phyloP scores from a whole-genome alignment of 164 flowering plant species.

The Nymphaea thermarum region DNA sequence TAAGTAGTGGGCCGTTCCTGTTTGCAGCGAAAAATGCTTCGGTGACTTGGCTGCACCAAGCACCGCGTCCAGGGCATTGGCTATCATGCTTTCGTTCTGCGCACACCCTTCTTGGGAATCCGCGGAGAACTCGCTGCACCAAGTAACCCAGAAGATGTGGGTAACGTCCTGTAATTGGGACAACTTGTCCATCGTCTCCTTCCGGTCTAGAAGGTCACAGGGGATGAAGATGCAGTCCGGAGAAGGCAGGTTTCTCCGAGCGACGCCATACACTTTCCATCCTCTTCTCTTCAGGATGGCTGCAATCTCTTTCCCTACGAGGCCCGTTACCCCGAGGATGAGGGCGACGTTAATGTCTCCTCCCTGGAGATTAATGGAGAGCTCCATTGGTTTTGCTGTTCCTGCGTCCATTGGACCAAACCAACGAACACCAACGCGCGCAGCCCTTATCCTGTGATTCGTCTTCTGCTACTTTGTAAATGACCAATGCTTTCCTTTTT shows the following conservation, averaged over 20 bases:
- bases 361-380: no score
- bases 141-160: slow-evolving; percentile 84
- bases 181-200: slow-evolving; percentile 35
- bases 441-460: no score
- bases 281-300: slow-evolving; percentile 19
- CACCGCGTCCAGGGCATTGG: slow-evolving; percentile 49
- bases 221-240: slow-evolving; percentile 47
- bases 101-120: slow-evolving; percentile 42
- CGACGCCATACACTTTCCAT: slow-evolving; percentile 56
- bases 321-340: slow-evolving; percentile 76
- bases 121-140: slow-evolving; percentile 52
- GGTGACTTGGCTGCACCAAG: slow-evolving; percentile 36
- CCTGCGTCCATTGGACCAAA: no score
- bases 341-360: slow-evolving; percentile 27
- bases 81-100: slow-evolving; percentile 60
- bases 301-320: slow-evolving; percentile 70
- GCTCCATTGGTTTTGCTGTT: no score
- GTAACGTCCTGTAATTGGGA: slow-evolving; percentile 40
- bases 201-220: slow-evolving; percentile 56
- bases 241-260: slow-evolving; percentile 18
- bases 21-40: slow-evolving; percentile 75
- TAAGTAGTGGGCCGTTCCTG: slow-evolving; percentile 73
- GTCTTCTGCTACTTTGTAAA: no score
- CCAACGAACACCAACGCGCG: no score
- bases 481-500: no score